Conservation (phyloP, 768 basidiomycete species). For the Punctularia strigosozonata region DNA sequence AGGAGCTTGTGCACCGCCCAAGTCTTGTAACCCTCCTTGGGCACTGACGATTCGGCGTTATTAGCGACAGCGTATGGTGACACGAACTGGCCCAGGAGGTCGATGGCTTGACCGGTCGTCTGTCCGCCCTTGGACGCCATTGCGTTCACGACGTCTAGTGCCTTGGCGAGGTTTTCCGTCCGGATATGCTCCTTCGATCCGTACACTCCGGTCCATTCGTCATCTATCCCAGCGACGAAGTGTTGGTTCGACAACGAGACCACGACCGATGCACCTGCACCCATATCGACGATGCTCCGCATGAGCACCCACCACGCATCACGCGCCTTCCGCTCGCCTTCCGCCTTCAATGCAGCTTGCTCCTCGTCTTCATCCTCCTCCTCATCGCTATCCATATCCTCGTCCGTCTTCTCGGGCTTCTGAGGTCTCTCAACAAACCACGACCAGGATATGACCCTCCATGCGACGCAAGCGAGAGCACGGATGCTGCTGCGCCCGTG, state of each 20-base stretch:
- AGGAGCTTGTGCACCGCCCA: conserved; percentile 41
- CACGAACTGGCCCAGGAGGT: conserved; percentile 31
- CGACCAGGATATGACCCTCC: conserved; percentile 56
- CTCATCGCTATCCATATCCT: conserved; percentile 10
- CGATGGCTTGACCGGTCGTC: conserved; percentile 43
- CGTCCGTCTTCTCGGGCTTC: conserved; percentile 8
- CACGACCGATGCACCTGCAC: conserved; percentile 45
- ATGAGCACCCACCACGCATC: conserved; percentile 38
- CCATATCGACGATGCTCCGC: conserved; percentile 40
- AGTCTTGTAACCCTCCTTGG: conserved; percentile 10
- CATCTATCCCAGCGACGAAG: conserved; percentile 22
- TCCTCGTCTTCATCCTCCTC: conserved; percentile 17
- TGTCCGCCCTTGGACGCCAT: conserved; percentile 48
- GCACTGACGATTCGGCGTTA: background rate
- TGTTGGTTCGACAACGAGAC: no score
- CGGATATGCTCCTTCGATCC: no score
- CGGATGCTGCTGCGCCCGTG: conserved; percentile 57
- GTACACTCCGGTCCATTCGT: no score
- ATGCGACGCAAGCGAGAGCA: conserved; percentile 45
- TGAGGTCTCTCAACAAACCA: conserved; percentile 56
- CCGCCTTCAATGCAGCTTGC: conserved; percentile 13
- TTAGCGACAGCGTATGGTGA: conserved; percentile 14
- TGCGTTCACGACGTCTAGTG: conserved; percentile 34
- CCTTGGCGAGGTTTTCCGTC: conserved; percentile 29
- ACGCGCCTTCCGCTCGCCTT: conserved; percentile 15